Percentiles rank a stretch among this genome's conserved stretches.
phyloP scores from a whole-genome alignment of 2,329 filamentous ascomycete genomes.

The Aspergillus fumigatiaffinis region DNA sequence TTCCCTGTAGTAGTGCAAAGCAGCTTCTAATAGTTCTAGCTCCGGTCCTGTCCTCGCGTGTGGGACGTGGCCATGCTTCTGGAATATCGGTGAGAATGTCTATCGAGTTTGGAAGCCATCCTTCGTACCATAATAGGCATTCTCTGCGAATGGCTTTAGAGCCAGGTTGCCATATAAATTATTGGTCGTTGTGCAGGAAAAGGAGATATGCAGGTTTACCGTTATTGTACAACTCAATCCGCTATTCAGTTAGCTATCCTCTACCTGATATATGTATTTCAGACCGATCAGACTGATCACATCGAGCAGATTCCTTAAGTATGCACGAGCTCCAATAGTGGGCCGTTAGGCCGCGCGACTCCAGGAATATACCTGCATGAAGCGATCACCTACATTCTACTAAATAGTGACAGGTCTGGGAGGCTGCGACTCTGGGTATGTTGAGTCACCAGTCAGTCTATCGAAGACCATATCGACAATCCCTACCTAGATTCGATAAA shows the following conservation, averaged over 20 bases:
- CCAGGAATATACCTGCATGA: conserved; percentile 7
- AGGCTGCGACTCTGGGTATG: neutral
- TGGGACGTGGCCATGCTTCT: neutral
- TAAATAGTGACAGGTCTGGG: neutral
- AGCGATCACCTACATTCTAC: conserved; percentile 6
- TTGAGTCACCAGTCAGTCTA: neutral
- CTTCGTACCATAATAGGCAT: neutral
- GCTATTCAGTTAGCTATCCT: neutral
- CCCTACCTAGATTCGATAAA: no score
- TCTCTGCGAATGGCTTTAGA: neutral
- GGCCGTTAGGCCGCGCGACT: neutral
- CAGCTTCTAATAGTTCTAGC: neutral
- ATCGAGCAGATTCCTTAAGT: neutral
- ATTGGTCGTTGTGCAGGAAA: neutral
- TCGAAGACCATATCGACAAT: no score
- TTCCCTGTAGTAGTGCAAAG: neutral
- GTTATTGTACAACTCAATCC: neutral
- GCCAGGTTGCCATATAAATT: no score
- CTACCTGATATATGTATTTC: neutral
- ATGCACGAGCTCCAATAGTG: neutral
- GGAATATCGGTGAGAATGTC: neutral
- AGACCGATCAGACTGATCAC: neutral
- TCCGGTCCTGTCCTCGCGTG: neutral
- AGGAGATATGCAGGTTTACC: neutral
- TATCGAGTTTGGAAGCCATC: neutral